Evolutionary conservation across 169 alveolate genomes (phyloP).

Genomic region (Plasmodium malariae): DNA sequence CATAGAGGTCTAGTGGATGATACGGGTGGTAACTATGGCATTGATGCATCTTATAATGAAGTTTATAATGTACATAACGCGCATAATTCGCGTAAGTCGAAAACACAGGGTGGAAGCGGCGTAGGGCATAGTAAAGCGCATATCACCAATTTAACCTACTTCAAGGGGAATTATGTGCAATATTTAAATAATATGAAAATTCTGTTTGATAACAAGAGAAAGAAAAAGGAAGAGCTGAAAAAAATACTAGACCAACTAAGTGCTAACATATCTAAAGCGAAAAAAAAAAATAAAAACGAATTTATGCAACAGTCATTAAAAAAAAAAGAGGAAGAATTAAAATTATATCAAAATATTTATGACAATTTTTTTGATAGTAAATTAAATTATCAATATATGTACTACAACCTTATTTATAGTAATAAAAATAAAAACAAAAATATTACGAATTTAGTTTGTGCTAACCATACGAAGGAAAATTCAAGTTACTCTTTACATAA

Average conservation of each 20-base stretch:
- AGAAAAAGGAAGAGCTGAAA: slow-evolving; percentile 72
- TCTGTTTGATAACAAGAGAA: slow-evolving; percentile 48
- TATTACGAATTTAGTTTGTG: no score
- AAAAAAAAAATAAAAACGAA: slow-evolving; percentile 68
- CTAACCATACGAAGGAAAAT: not conserved
- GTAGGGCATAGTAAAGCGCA: not conserved
- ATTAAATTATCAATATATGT: slow-evolving; percentile 65
- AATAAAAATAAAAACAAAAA: slow-evolving; percentile 6
- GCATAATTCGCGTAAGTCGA: no score
- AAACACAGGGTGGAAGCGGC: no score
- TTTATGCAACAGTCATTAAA: slow-evolving; percentile 44
- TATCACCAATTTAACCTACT: slow-evolving; percentile 38
- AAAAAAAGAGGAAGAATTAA: slow-evolving; percentile 69
- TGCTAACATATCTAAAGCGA: slow-evolving; percentile 37
- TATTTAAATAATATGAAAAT: slow-evolving; percentile 69
- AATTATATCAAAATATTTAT: slow-evolving; percentile 56
- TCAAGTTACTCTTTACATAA: not conserved
- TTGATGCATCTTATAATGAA: no score
- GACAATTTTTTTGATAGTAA: slow-evolving; percentile 12
- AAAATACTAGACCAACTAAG: slow-evolving; percentile 54
- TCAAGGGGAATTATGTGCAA: slow-evolving; percentile 41
- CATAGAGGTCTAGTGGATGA: not conserved
- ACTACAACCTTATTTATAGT: slow-evolving; percentile 49
- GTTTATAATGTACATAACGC: not conserved
- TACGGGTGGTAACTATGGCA: no score